These are phyloP conservation scores for Lactuca saligna DNA, from an alignment of 129 eudicot species.

Conservation along the genomic window DNA sequence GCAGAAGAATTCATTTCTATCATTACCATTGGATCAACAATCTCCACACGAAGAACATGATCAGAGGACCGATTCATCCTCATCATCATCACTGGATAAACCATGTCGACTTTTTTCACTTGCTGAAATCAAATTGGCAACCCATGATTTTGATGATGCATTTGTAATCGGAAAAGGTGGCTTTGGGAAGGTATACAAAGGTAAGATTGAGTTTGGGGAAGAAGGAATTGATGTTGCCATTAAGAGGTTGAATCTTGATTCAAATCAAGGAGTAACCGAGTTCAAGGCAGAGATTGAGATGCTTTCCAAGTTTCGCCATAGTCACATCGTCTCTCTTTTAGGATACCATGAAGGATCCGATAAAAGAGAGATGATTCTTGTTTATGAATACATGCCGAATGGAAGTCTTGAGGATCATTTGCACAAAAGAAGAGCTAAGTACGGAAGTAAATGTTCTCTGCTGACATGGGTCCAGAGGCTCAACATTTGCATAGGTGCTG, in stretches of 20 bases:
- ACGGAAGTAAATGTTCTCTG: not conserved
- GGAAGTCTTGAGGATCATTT: conserved; percentile 27
- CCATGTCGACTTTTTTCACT: conserved; percentile 19
- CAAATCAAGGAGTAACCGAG: conserved; percentile 7
- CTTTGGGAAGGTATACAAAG: not conserved
- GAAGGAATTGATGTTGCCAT: not conserved
- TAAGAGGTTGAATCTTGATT: not conserved
- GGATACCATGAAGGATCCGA: conserved; percentile 24
- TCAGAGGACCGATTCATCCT: not conserved
- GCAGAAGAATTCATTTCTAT: not conserved
- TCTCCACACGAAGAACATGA: not conserved
- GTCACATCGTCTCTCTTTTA: conserved; percentile 32
- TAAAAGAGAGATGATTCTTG: conserved; percentile 26
- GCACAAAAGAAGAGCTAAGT: conserved; percentile 15
- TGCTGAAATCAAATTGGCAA: conserved; percentile 21
- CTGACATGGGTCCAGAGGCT: conserved; percentile 23
- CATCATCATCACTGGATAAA: not conserved
- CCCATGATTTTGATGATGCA: conserved; percentile 22
- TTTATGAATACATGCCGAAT: conserved; percentile 22
- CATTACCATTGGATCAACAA: not conserved
- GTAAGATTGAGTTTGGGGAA: not conserved
- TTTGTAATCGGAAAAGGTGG: not conserved
- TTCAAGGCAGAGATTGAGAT: conserved; percentile 32
- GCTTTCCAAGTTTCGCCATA: conserved; percentile 33
- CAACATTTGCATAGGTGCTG: conserved; percentile 24